phyloP scores from a whole-genome alignment of 2,329 filamentous ascomycete genomes.

The Colletotrichum sojae region DNA sequence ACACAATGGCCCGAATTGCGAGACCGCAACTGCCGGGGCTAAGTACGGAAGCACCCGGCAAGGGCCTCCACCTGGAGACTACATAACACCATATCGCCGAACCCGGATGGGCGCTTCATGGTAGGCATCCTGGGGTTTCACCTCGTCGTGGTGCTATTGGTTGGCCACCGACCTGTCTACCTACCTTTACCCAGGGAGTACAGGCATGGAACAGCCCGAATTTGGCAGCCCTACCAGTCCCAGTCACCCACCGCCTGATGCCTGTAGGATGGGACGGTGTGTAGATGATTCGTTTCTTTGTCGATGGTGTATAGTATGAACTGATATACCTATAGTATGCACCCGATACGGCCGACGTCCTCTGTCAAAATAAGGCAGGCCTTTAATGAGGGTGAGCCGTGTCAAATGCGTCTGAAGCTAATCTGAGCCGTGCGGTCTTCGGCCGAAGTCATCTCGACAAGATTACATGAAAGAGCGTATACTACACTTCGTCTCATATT shows the following conservation, averaged over 20 bases:
- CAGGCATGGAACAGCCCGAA: too few species aligned
- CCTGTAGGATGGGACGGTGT: neutral
- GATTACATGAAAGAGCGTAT: too few species aligned
- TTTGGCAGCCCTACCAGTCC: neutral
- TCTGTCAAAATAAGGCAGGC: neutral
- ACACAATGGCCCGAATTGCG: conserved; percentile 4
- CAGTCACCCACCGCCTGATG: neutral
- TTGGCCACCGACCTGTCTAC: too few species aligned
- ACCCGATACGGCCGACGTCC: neutral
- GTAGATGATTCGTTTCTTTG: conserved; percentile 1
- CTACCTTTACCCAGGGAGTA: too few species aligned
- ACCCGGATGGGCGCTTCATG: too few species aligned
- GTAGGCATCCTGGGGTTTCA: too few species aligned
- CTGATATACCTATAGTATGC: neutral
- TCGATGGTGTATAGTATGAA: neutral
- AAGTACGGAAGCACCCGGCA: conserved; percentile 4
- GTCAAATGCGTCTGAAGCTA: neutral
- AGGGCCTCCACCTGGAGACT: neutral
- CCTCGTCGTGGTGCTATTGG: too few species aligned
- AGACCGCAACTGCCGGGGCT: conserved; percentile 20
- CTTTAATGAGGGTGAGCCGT: neutral
- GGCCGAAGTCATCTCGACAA: neutral
- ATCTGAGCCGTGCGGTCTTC: conserved; percentile 2
- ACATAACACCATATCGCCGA: too few species aligned
- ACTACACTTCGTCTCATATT: conserved; percentile 15